These are phyloP conservation scores for Mrakia gelida DNA, from an alignment of 768 basidiomycete genomes.

Conservation along the genomic window DNA sequence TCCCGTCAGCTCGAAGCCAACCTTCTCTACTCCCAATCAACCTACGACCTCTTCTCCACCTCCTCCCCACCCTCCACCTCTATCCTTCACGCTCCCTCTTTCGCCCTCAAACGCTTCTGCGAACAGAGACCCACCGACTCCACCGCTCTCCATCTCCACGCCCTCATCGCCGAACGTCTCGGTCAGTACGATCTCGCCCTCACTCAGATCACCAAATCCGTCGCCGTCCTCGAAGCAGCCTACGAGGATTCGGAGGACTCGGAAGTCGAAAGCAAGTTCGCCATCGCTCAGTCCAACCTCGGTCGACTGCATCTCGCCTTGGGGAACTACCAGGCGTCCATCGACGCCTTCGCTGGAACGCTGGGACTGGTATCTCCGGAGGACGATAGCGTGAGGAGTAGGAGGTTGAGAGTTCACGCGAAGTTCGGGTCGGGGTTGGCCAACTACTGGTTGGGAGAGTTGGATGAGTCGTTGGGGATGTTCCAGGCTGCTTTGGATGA, in stretches of 20 bases:
- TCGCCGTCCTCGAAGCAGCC: slow-evolving; percentile 68
- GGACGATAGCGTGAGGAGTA: slow-evolving; percentile 46
- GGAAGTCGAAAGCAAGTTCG: slow-evolving; percentile 69
- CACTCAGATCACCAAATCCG: slow-evolving; percentile 58
- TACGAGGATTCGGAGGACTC: slow-evolving; percentile 86
- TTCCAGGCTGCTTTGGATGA: slow-evolving; percentile 66
- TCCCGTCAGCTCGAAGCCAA: slow-evolving; percentile 68
- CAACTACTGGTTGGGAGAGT: slow-evolving; percentile 59
- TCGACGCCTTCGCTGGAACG: slow-evolving; percentile 67
- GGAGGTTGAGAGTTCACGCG: slow-evolving; percentile 42
- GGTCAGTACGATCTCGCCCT: slow-evolving; percentile 63
- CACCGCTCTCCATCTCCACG: slow-evolving; percentile 73
- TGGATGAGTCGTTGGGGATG: slow-evolving; percentile 58
- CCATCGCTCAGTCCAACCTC: slow-evolving; percentile 73
- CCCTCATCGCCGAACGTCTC: slow-evolving; percentile 77
- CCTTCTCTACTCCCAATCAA: slow-evolving; percentile 63
- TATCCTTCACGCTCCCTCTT: slow-evolving; percentile 69
- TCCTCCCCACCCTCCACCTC: slow-evolving; percentile 43
- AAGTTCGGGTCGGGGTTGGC: slow-evolving; percentile 66
- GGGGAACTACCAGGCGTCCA: slow-evolving; percentile 57
- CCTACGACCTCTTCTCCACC: slow-evolving; percentile 50
- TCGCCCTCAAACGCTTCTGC: slow-evolving; percentile 71
- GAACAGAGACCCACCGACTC: slow-evolving; percentile 64
- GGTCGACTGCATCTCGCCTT: slow-evolving; percentile 68
- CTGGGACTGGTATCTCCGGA: slow-evolving; percentile 61